Percentiles rank a stretch among this genome's conserved stretches.
These are phyloP conservation scores for Penicillium thymicola DNA, from an alignment of 2,329 filamentous ascomycete species.

Conservation along the genomic window DNA sequence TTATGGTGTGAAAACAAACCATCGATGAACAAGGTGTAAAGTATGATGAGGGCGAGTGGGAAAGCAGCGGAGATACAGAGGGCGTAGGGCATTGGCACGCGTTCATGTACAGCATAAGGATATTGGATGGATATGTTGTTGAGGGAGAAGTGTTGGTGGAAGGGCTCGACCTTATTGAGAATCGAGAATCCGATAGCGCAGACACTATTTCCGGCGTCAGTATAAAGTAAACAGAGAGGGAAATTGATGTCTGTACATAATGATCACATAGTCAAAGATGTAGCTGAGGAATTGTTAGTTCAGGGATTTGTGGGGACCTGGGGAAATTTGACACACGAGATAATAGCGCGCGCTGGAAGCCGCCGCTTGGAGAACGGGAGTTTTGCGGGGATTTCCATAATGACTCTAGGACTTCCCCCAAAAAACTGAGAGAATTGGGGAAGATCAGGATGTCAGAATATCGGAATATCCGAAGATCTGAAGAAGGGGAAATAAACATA, in stretches of 20 bases:
- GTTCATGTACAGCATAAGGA: conserved; percentile 55
- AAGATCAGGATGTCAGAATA: neutral
- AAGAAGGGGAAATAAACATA: neutral
- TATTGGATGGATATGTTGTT: conserved; percentile 57
- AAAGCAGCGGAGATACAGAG: conserved; percentile 50
- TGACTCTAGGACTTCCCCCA: neutral
- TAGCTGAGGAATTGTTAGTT: conserved; percentile 42
- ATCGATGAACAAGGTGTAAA: conserved; percentile 58
- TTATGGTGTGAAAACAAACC: conserved; percentile 55
- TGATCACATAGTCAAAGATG: conserved; percentile 58
- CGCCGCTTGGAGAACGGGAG: conserved; percentile 55
- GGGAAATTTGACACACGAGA: conserved; percentile 45
- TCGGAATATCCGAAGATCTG: neutral
- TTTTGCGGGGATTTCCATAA: conserved; percentile 35
- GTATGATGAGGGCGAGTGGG: conserved; percentile 50
- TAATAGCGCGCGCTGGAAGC: conserved; percentile 49
- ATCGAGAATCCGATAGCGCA: conserved; percentile 52
- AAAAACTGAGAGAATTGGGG: neutral
- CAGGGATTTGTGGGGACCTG: neutral
- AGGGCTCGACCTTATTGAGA: conserved; percentile 54
- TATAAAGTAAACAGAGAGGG: neutral
- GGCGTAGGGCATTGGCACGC: conserved; percentile 51
- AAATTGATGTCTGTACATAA: conserved; percentile 46
- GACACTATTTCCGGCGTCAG: conserved; percentile 35
- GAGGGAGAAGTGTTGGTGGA: conserved; percentile 57